Evolutionary conservation across 2,329 filamentous ascomycete genomes (phyloP), one percentile per base, ranked within the genome.

Genomic region (Fusarium cicatricum): DNA sequence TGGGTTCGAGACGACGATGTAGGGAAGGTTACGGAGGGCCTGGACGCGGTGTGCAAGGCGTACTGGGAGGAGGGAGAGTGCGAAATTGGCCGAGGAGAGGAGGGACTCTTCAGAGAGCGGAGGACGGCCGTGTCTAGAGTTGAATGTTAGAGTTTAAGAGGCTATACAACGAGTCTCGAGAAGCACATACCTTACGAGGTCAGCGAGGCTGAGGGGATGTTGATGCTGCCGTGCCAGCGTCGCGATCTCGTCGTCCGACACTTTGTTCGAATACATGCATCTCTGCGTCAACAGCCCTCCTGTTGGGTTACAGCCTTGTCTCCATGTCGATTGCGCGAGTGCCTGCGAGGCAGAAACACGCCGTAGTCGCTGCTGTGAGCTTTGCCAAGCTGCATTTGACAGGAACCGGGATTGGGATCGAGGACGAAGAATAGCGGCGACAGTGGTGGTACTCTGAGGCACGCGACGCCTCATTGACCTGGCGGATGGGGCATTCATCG

Each of bases 1-100:
- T 1, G 92, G 91, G 72, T 99, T 98, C n/a, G 94, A 93, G 21
- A 99, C 95, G 50, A 99, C 94, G 62, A 99, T 98, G 75, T 94
- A 99, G 0, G 95, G 95, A 9, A 99, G 85, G 72, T 96, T 97
- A 61, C 93, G 89, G 15, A 99, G 82, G 37, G 92, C 92, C 74
- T 97, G 91, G 62, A 99, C 96, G 52, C 95, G 91, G 73, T 96
- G 92, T 21, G 95, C 95, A 21, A 99, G 87, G 32, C 95, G 91
- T 43, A 95, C 90, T 12, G 95, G 95, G 10, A 98, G 87, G 47
- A 97, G 90, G 23, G 89, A 91, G 64, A 98, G 89, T 11, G 95
- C 96, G 78, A 98, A 98, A 78, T 97, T 97, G 60, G 95, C 95
- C 2, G 93, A 97, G 32, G 89, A 87, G 68, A 97, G 87, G 51